Evolutionary conservation across 495 filamentous ascomycete genomes (phyloP).

Genomic region (Hypoxylon lienhwacheense): DNA sequence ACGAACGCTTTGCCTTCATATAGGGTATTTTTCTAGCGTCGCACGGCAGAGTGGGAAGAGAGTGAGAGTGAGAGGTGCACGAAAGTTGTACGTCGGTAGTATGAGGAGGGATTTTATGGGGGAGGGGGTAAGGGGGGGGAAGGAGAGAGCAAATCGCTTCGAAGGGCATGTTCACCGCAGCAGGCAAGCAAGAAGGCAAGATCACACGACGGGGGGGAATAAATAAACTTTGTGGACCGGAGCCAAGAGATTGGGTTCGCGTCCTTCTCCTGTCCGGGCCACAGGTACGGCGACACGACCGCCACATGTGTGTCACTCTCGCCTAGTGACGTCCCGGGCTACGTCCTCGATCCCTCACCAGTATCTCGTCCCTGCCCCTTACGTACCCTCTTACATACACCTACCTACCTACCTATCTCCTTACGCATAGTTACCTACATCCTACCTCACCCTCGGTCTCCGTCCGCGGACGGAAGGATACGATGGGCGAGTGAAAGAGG

Average conservation of each 20-base stretch:
- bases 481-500: background rate
- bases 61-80: too few relatives aligned
- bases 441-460: background rate
- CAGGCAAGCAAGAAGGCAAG: too few relatives aligned
- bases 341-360: too few relatives aligned
- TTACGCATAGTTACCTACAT: too few relatives aligned
- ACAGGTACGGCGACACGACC: slow-evolving; percentile 8
- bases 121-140: background rate
- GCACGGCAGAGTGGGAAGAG: slow-evolving; percentile 15
- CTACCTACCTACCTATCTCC: slow-evolving; percentile 6
- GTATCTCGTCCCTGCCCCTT: too few relatives aligned
- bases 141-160: background rate
- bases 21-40: slow-evolving; percentile 6
- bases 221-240: slow-evolving; percentile 10
- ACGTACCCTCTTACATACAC: background rate
- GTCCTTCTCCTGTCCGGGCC: slow-evolving; percentile 2
- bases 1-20: slow-evolving; percentile 22
- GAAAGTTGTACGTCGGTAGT: slow-evolving; percentile 7
- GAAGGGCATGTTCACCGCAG: background rate
- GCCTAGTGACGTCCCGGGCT: too few relatives aligned
- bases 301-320: slow-evolving; percentile 5
- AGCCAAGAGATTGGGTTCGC: slow-evolving; percentile 15
- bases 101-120: too few relatives aligned
- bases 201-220: too few relatives aligned
- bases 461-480: slow-evolving; percentile 7